phyloP scores from a whole-genome alignment of 2,329 filamentous ascomycete genomes.

The Ilyonectria mors-panacis region DNA sequence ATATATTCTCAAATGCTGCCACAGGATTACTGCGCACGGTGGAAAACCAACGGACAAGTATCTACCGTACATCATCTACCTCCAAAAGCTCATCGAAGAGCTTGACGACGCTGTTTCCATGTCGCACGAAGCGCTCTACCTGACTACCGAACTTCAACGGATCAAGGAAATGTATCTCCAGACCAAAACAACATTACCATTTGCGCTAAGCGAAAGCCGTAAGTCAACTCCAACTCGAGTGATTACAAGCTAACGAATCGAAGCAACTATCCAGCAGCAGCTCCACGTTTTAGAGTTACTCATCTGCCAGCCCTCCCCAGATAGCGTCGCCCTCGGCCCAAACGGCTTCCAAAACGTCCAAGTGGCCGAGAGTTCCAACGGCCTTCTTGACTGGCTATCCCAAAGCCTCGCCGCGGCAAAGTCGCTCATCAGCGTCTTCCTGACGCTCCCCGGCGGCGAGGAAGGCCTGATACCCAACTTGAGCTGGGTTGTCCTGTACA shows the following conservation, averaged over 20 bases:
- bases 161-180: slow-evolving; percentile 39
- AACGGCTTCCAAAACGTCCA: slow-evolving; percentile 43
- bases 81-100: slow-evolving; percentile 51
- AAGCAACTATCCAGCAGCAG: slow-evolving; percentile 48
- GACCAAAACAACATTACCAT: slow-evolving; percentile 45
- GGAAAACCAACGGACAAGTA: slow-evolving; percentile 45
- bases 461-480: slow-evolving; percentile 50
- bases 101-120: slow-evolving; percentile 46
- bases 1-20: slow-evolving; percentile 49
- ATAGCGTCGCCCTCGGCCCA: slow-evolving; percentile 46
- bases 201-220: slow-evolving; percentile 52
- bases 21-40: slow-evolving; percentile 31
- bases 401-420: slow-evolving; percentile 52
- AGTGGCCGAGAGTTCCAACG: slow-evolving; percentile 30
- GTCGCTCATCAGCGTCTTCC: slow-evolving; percentile 47
- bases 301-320: slow-evolving; percentile 48
- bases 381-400: slow-evolving; percentile 48
- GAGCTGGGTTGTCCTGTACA: slow-evolving; percentile 52
- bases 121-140: slow-evolving; percentile 3
- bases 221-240: slow-evolving; percentile 9
- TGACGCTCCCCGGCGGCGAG: slow-evolving; percentile 47
- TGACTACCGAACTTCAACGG: slow-evolving; percentile 37
- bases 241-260: background rate
- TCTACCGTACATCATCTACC: slow-evolving; percentile 49
- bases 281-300: slow-evolving; percentile 49